Evolutionary conservation across 129 eudicot genomes (phyloP), one percentile per base, ranked within the genome.

Genomic region (Daucus carota): DNA sequence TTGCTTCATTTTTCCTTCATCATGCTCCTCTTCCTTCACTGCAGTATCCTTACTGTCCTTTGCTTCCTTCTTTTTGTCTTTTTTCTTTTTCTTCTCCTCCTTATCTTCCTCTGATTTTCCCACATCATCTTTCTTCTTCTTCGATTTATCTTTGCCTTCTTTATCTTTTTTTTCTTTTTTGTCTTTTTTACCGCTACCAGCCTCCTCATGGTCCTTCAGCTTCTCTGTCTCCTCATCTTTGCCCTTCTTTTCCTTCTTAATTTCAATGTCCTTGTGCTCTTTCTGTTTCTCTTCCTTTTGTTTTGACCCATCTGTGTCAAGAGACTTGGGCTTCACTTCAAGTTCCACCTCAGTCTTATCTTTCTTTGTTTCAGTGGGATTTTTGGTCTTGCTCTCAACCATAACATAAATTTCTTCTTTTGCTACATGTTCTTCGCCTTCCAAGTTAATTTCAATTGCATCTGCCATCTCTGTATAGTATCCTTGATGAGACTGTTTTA

Each of bases 381-480:
- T 78, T 78, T 86, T 81, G 1, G 81, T 72, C 82, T 90, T 82
- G 78, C 73, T 74, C 81, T 85, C 90, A 0, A 54, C 84, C 78
- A 86, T 75, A 67, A 86, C 5, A 79, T 85, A 83, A 70, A 82
- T 14, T 42, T 87, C 84, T 85, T 90, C 92, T 85, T 81, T 81
- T 52, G 43, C 85, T 28, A 63, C 28, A 67, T 59, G 73, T 78
- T 81, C 85, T 45, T 62, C 78, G 5, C 70, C 79, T 65, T 79
- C 76, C 44, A 69, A 73, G 72, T 80, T 77, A 43, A 73, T 79
- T 41, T 81, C 87, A 65, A 77, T 34, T 78, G 80, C 77, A 57
- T 82, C 86, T 48, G 81, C 92, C 92, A 90, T 90, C 31, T 70
- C 80, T 15, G 70, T 29, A 22, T 74, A 22, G 36, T 52, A 41